These are phyloP conservation scores for Bruguiera parviflora DNA, from an alignment of 345 rosid genomes.

Conservation along the genomic window DNA sequence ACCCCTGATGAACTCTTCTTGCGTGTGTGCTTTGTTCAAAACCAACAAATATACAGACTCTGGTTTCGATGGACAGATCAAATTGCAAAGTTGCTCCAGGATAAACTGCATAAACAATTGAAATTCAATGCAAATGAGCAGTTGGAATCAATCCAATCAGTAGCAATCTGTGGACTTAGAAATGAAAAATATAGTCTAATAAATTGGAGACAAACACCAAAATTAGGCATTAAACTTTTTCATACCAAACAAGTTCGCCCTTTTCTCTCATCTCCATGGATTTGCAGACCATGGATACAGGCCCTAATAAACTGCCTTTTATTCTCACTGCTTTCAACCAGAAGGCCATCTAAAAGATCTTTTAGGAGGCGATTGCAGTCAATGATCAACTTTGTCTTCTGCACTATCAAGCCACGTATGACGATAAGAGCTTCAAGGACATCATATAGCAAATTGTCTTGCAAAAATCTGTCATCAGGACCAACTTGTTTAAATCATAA, in stretches of 20 bases:
- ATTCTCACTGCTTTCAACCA: slow-evolving; percentile 95
- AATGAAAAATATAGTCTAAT: not conserved
- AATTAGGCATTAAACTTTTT: not conserved
- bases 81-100: slow-evolving; percentile 95
- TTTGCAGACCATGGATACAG: slow-evolving; percentile 85
- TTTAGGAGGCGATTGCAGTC: slow-evolving; percentile 89
- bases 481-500: slow-evolving; percentile 17
- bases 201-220: not conserved
- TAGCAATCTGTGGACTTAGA: not conserved
- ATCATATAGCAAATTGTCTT: slow-evolving; percentile 76
- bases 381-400: slow-evolving; percentile 94
- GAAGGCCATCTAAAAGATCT: slow-evolving; percentile 90
- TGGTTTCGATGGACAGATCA: slow-evolving; percentile 96
- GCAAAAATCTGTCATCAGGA: slow-evolving; percentile 72
- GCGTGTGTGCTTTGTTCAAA: slow-evolving; percentile 92
- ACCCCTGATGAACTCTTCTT: slow-evolving; percentile 97
- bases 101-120: slow-evolving; percentile 68
- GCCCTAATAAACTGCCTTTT: slow-evolving; percentile 89
- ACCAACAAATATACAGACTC: slow-evolving; percentile 86
- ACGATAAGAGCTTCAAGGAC: slow-evolving; percentile 94
- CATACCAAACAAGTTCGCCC: slow-evolving; percentile 83
- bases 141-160: not conserved
- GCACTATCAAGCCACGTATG: slow-evolving; percentile 89
- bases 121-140: slow-evolving; percentile 21
- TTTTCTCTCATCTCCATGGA: slow-evolving; percentile 80